These are phyloP conservation scores for Coemansia sp. DNA, from an alignment of 192 early-diverging fungal genomes.

Conservation along the genomic window DNA sequence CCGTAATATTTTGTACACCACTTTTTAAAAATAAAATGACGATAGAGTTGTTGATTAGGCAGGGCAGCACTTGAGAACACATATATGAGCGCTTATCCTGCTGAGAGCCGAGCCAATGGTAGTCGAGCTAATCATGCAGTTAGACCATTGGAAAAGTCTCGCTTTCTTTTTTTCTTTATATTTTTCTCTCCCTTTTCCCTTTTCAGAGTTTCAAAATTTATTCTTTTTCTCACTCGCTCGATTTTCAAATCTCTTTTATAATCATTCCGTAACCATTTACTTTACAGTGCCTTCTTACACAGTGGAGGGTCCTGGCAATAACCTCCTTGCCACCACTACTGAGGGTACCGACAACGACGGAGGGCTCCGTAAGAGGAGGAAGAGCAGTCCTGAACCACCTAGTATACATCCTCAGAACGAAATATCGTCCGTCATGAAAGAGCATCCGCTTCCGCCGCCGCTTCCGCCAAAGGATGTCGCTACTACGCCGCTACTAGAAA, in stretches of 20 bases:
- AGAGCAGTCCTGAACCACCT: slow-evolving; percentile 7
- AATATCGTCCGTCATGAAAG: neutral
- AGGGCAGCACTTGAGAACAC: too few species aligned
- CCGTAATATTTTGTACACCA: neutral
- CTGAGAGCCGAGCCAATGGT: too few species aligned
- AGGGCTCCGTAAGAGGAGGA: slow-evolving; percentile 7
- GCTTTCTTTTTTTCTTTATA: neutral
- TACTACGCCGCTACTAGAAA: neutral
- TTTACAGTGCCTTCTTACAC: neutral
- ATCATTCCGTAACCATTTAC: neutral
- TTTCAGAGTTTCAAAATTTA: too few species aligned
- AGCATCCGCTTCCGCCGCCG: neutral
- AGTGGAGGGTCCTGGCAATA: neutral
- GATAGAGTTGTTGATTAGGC: too few species aligned
- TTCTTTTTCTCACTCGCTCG: neutral
- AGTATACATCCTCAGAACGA: neutral
- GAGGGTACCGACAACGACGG: neutral
- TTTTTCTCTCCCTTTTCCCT: too few species aligned
- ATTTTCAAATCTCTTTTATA: neutral
- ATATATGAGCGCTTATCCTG: too few species aligned
- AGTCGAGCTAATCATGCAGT: neutral
- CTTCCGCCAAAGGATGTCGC: neutral
- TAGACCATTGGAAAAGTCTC: neutral
- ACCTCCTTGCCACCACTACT: neutral
- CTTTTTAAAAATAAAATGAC: neutral